Base-by-base conservation (phyloP, 1,284 basidiomycete species). In the Inonotus obliquus region DNA sequence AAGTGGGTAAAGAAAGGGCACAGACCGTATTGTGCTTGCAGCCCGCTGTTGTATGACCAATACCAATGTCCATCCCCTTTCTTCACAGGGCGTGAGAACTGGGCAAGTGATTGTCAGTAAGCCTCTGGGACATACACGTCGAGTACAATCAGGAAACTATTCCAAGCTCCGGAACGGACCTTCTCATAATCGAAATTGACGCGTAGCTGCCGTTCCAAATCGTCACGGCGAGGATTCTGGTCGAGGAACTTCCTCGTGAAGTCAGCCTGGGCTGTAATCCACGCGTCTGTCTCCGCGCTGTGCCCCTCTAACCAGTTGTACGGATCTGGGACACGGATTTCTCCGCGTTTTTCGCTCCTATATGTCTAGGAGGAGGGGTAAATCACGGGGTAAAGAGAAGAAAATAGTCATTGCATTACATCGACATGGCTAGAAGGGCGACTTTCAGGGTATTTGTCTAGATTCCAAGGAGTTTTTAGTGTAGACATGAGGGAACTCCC, bases 21-120 rank as follows among this genome's bases (percentile, higher is more conserved):
- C 76, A 57, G 61, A 86, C 85, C 80, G 47, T 79, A 75, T 70
- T 89, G 86, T 14, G 83, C 78, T 67, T 89, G 84, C 41, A 91
- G 76, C 14, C 89, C 89, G 58, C 81, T 83, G 72, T 91, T 91
- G 68, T 86, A 82, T 63, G 79, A 81, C 87, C 89, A 90, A 68
- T 93, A 93, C 84, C 89, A 92, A 54, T 80, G 81, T 6, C 79
- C 81, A 68, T 92, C 88, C 13, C 84, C 75, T 64, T 83, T 81
- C 51, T 87, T 71, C 21, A 73, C 71, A 0, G 90, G 91, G 0
- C 82, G 74, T 47, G 79, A 80, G 68, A 87, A 86, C 87, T 90
- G 27, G 57, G 51, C 19, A 35, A 29, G 4, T 9, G 10, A 32
- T 25, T 7, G 29, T 52, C 23, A 52, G 25, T 11, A 27, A 57